Conservation (phyloP, 2,329 filamentous ascomycete species). For the Penicillium sp. region DNA sequence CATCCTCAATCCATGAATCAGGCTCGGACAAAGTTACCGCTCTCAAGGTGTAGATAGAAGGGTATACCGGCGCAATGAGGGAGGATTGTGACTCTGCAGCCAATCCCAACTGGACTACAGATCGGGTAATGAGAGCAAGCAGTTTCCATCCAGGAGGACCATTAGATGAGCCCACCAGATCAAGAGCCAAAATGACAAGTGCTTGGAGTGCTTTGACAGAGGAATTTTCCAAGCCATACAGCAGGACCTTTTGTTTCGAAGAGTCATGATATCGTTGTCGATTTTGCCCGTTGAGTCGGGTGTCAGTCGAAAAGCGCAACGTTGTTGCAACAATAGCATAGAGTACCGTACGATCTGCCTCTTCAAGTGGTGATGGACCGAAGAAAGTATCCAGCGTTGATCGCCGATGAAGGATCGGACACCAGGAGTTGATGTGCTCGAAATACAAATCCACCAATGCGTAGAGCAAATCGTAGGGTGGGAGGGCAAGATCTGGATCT, state of each 20-base stretch:
- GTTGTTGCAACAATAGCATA: constrained; percentile 89
- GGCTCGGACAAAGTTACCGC: constrained; percentile 82
- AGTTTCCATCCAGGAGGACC: constrained; percentile 91
- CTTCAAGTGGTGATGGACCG: constrained; percentile 69
- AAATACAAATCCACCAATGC: constrained; percentile 73
- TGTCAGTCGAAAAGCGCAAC: constrained; percentile 76
- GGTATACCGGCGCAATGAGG: constrained; percentile 71
- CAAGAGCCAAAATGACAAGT: constrained; percentile 78
- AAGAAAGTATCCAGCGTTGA: constrained; percentile 80
- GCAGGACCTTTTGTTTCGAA: constrained; percentile 79
- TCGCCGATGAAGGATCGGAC: constrained; percentile 82
- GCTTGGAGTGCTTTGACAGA: constrained; percentile 86
- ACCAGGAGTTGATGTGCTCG: constrained; percentile 78
- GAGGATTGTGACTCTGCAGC: constrained; percentile 79
- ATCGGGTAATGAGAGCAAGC: constrained; percentile 81
- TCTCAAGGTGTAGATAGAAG: constrained; percentile 83
- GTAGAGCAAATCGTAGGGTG: constrained; percentile 71
- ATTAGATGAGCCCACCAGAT: constrained; percentile 81
- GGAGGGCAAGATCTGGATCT: constrained; percentile 63
- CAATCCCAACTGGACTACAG: constrained; percentile 81
- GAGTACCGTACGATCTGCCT: constrained; percentile 76
- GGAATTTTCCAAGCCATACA: constrained; percentile 86
- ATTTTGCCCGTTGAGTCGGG: constrained; percentile 68
- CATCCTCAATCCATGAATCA: constrained; percentile 83
- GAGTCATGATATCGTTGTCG: constrained; percentile 72